A percentile compares a stretch with the other conserved stretches of the same genome.
These are phyloP conservation scores for Populus pruinosa DNA, from an alignment of 345 rosid species.

Conservation along the genomic window DNA sequence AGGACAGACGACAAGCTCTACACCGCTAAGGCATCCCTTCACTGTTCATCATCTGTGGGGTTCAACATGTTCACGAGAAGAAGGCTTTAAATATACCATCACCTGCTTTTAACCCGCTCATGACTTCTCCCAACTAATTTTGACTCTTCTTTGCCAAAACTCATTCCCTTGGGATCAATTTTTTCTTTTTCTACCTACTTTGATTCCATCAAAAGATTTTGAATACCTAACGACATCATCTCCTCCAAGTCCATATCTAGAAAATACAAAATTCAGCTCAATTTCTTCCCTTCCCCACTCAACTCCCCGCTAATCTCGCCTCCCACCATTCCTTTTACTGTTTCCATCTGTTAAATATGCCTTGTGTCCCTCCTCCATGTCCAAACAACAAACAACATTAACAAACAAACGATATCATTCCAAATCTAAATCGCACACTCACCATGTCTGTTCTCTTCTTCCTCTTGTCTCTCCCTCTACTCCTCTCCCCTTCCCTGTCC, in stretches of 20 bases:
- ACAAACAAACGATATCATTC: neutral
- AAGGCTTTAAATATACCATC: neutral
- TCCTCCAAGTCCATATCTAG: neutral
- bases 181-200: neutral
- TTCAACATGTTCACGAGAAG: neutral
- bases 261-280: neutral
- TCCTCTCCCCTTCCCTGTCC: slow-evolving; percentile 7
- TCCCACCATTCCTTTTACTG: neutral
- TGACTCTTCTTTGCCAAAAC: neutral
- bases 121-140: neutral
- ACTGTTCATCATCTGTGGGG: neutral
- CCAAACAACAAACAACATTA: neutral
- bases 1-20: neutral
- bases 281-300: neutral
- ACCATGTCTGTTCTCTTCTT: slow-evolving; percentile 6
- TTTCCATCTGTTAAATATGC: neutral
- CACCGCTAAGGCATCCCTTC: neutral
- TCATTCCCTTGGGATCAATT: neutral
- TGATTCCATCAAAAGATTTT: neutral
- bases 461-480: neutral
- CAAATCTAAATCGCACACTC: neutral
- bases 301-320: slow-evolving; percentile 15
- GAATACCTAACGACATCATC: neutral
- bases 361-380: neutral
- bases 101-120: neutral